Percentiles rank a stretch among this genome's conserved stretches.
phyloP scores from a whole-genome alignment of 225 moss, liverwort and hornwort species.

The Bryum argenteum region DNA sequence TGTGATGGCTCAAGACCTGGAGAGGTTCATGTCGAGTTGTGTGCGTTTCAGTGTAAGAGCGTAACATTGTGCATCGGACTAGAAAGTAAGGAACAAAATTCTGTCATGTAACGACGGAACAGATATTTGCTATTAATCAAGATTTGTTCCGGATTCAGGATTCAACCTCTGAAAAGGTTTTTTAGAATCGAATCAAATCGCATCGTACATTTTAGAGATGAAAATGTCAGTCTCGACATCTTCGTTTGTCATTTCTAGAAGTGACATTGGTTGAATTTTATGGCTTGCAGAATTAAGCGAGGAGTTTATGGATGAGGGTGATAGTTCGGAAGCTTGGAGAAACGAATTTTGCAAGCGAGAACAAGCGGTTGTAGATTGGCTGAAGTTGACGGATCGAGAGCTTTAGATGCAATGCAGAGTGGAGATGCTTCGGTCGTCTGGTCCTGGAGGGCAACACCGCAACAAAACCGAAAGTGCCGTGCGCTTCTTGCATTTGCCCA shows the following conservation, averaged over 20 bases:
- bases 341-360: slow-evolving; percentile 23
- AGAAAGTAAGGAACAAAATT: neutral
- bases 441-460: slow-evolving; percentile 94
- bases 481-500: slow-evolving; percentile 81
- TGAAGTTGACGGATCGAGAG: slow-evolving; percentile 55
- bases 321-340: slow-evolving; percentile 23
- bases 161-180: slow-evolving; percentile 17
- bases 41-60: neutral
- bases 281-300: too few species aligned
- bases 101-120: neutral
- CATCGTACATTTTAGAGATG: slow-evolving; percentile 1
- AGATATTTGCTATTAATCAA: slow-evolving; percentile 10
- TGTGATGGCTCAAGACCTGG: neutral
- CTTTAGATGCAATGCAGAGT: slow-evolving; percentile 77
- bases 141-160: slow-evolving; percentile 15
- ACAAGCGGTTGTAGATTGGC: slow-evolving; percentile 39
- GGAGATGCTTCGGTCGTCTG: slow-evolving; percentile 86
- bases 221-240: too few species aligned
- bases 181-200: neutral
- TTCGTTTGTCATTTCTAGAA: too few species aligned
- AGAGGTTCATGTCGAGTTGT: slow-evolving; percentile 9
- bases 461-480: slow-evolving; percentile 97
- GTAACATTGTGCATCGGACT: neutral
- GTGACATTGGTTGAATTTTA: too few species aligned
- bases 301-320: slow-evolving; percentile 15